phyloP scores from a whole-genome alignment of 2,329 filamentous ascomycete species.

The Aspergillus neotritici region DNA sequence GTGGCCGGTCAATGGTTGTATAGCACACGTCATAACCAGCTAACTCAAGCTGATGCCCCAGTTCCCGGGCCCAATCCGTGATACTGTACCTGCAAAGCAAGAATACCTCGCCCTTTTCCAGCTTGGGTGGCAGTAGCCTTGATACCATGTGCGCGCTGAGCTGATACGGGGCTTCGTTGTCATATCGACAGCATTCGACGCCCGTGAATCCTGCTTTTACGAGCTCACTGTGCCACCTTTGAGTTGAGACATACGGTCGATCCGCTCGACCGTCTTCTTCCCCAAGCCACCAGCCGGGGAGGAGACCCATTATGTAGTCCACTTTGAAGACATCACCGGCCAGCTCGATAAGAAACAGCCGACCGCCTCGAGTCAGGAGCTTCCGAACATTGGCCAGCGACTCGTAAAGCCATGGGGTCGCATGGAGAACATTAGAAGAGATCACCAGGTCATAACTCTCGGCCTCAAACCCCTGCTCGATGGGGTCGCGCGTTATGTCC shows the following conservation, averaged over 20 bases:
- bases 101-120: neutral
- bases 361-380: conserved; percentile 39
- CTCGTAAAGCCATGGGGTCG: conserved; percentile 16
- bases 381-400: conserved; percentile 22
- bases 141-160: conserved; percentile 10
- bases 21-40: conserved; percentile 4
- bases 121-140: neutral
- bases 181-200: conserved; percentile 7
- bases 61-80: conserved; percentile 1
- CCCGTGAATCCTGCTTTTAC: conserved; percentile 16
- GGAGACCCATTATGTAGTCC: conserved; percentile 27
- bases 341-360: conserved; percentile 43
- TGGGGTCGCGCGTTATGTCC: conserved; percentile 26
- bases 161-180: conserved; percentile 9
- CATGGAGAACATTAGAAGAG: conserved; percentile 28
- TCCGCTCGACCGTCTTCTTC: conserved; percentile 13
- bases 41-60: conserved; percentile 5
- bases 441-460: conserved; percentile 30
- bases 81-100: neutral
- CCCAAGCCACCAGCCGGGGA: conserved; percentile 39
- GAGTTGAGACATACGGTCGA: conserved; percentile 14
- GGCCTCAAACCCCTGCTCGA: conserved; percentile 25
- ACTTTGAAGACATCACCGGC: conserved; percentile 11
- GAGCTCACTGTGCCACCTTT: conserved; percentile 17
- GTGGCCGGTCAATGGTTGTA: neutral